A percentile compares a stretch with the other conserved stretches of the same genome.
Conservation (phyloP, 1,284 basidiomycete species). For the Ceraceosorus bombacis region DNA sequence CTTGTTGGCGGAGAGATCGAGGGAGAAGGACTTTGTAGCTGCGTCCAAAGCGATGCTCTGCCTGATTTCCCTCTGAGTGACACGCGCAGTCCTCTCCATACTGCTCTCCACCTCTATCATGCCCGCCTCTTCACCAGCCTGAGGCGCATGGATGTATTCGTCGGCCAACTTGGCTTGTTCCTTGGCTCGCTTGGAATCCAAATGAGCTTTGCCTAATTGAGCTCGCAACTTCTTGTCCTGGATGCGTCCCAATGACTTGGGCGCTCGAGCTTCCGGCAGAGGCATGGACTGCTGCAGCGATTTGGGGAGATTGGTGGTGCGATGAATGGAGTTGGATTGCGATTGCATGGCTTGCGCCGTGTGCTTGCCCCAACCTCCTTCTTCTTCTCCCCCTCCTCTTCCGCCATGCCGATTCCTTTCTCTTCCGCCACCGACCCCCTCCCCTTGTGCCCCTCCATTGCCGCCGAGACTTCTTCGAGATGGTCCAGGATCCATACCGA, state of each 20-base stretch:
- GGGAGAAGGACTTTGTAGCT: slow-evolving; percentile 67
- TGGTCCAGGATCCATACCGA: too few relatives aligned
- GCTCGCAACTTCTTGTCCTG: slow-evolving; percentile 46
- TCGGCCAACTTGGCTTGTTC: slow-evolving; percentile 39
- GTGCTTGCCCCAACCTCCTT: slow-evolving; percentile 11
- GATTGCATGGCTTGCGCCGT: slow-evolving; percentile 29
- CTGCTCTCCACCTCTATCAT: slow-evolving; percentile 65
- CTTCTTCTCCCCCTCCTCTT: too few relatives aligned
- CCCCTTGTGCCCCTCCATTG: too few relatives aligned
- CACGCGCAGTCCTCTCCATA: slow-evolving; percentile 81
- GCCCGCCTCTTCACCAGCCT: slow-evolving; percentile 56
- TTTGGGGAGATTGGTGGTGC: slow-evolving; percentile 34
- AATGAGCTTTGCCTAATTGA: slow-evolving; percentile 33
- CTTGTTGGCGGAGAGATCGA: slow-evolving; percentile 64
- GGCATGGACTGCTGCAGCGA: slow-evolving; percentile 36
- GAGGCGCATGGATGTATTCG: slow-evolving; percentile 37
- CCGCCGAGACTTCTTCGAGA: too few relatives aligned
- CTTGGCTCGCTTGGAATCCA: slow-evolving; percentile 36
- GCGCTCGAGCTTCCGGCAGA: slow-evolving; percentile 27
- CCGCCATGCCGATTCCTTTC: too few relatives aligned
- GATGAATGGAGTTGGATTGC: slow-evolving; percentile 35
- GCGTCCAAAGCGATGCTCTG: slow-evolving; percentile 65
- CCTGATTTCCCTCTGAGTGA: slow-evolving; percentile 72
- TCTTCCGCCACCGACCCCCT: too few relatives aligned
- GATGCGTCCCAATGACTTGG: slow-evolving; percentile 32